phyloP scores from a whole-genome alignment of 805 yeast genomes.

The Candida suzukii region DNA sequence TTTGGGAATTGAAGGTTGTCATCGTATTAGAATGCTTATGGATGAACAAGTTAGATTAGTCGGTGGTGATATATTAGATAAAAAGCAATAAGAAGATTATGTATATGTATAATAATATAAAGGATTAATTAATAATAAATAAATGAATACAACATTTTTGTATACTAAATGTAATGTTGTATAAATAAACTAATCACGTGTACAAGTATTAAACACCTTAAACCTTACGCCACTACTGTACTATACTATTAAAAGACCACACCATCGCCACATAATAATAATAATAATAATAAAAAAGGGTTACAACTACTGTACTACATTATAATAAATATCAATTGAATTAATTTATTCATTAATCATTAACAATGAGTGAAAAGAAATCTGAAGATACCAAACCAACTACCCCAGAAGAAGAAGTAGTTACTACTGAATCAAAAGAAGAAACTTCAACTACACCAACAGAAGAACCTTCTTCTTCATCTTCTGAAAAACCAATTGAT shows the following conservation, averaged over 20 bases:
- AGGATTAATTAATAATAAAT: too few relatives aligned
- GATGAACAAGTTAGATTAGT: conserved; percentile 75
- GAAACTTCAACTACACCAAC: neutral
- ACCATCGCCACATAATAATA: too few relatives aligned
- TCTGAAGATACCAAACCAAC: conserved; percentile 1
- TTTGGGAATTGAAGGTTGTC: conserved; percentile 83
- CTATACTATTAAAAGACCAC: too few relatives aligned
- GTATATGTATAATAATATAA: neutral
- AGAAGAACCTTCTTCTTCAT: neutral
- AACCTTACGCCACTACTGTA: too few relatives aligned
- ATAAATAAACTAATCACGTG: too few relatives aligned
- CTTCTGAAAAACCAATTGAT: neutral
- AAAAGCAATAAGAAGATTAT: conserved; percentile 11
- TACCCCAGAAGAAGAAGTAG: conserved; percentile 1
- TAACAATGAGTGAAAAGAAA: conserved; percentile 2
- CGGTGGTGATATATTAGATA: conserved; percentile 42
- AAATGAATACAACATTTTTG: too few relatives aligned
- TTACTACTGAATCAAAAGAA: neutral
- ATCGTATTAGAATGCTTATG: conserved; percentile 76
- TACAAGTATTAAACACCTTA: too few relatives aligned
- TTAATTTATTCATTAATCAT: neutral
- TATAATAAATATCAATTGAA: too few relatives aligned
- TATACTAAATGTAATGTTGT: too few relatives aligned
- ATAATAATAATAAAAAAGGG: too few relatives aligned
- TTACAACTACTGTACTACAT: too few relatives aligned